Base-by-base conservation (phyloP, 139 green algal genomes). In the Dunaliella primolecta region DNA sequence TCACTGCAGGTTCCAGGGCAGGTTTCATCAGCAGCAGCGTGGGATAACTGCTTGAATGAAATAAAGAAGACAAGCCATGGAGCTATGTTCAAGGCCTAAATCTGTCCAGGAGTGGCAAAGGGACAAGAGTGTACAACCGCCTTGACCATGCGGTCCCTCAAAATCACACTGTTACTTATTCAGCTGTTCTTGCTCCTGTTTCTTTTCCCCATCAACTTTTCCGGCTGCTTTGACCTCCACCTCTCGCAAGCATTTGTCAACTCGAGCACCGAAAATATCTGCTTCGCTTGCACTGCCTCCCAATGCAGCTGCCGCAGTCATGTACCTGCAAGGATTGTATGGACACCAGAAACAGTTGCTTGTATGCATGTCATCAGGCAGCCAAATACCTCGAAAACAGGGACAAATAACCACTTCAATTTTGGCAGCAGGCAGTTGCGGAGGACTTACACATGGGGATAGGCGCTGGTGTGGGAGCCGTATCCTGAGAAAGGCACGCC, bases 301-400 rank as follows among this genome's bases (percentile, higher is more conserved):
- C 15, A 98, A 56, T 1, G 96, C 95, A 20, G 95, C 96, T 1
- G 96, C 96, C 0, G 94, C 94, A 1, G 93, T 98, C 74, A 98
- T 79, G 88, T 98, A 98, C 33, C 86, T 83, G 36, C 46, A 64
- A 64, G 15, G 15, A 15, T 64, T 64, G 7, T 25, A 15, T 64
- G 15, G 46, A 25, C 15, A 15, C 46, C 46, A 64, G 46, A 7
- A 64, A 15, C 15, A 25, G 15, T 64, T 64, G 46, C 7, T 7
- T 15, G 15, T 15, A 64, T 64, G 7, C 15, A 64, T 64, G 46
- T 25, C 46, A 64, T 25, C 46, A 64, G 15, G 46, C 46, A 25
- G 15, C 7, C 7, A 64, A 64, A 7, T 15, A 64, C 46, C 15
- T 15, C 7, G 7, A 64, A 7, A 64, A 64, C 46, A 64, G n/a